Base-by-base conservation (phyloP, 768 basidiomycete genomes). In the Russula sp. region DNA sequence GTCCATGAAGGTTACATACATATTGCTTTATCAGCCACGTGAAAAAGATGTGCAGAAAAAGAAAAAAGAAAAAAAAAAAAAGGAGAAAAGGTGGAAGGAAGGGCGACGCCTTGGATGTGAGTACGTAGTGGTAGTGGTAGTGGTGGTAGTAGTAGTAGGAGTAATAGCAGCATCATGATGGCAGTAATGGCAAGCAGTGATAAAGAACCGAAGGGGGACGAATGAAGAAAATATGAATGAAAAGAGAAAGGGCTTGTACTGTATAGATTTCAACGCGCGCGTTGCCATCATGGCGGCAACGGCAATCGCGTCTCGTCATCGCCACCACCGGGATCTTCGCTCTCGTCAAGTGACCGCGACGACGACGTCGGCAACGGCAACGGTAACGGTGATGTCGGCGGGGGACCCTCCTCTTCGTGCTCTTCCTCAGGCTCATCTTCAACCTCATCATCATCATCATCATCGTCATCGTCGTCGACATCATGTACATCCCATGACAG, bases 1-100 rank as follows among this genome's bases (percentile, higher is more conserved):
- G 53, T 60, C 60, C 60, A 49, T 60, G 60, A 29, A 29, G 20
- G 39, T 48, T 60, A 60, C 60, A 60, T 60, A 60, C 60, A 60
- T 49, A 56, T 42, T 60, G 60, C 59, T 54, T 54, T 54, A 47
- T 45, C 52, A 41, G 38, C 9, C 45, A 60, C 20, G 46, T 42
- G 42, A n/a, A 41, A 34, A 20, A 38, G 50, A 36, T 35, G 10
- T 34, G 32, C 22, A 25, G 41, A 41, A 36, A n/a, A 9, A 7
- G 11, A 25, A 20, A 32, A 39, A 18, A 18, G 20, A 16, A 36
- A 22, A 41, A 9, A 7, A 11, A 38, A 7, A 16, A 29, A 16
- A 11, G 16, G 35, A 6, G 41, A 16, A n/a, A 25, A 25, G 14
- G 29, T 2, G 39, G 16, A 2, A 34, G 34, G 25, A 9, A 14